phyloP scores from a whole-genome alignment of 106 monocot species.

The Dioscorea alata region DNA sequence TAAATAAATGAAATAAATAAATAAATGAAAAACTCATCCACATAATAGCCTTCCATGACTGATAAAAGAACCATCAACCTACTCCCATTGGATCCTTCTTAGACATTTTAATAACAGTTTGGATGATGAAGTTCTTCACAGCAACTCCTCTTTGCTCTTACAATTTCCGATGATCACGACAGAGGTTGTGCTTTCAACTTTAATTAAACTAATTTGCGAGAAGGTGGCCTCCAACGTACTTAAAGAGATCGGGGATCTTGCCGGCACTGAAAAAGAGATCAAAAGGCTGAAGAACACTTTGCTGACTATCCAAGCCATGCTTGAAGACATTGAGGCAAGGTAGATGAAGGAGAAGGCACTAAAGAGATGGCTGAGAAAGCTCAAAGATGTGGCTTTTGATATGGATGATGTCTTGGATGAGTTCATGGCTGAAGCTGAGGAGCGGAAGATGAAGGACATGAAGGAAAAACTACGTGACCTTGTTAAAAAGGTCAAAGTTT shows the following conservation, averaged over 20 bases:
- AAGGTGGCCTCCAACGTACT: conserved; percentile 1
- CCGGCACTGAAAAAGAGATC: conserved; percentile 12
- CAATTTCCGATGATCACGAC: neutral
- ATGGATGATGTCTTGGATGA: conserved; percentile 33
- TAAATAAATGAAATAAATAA: no score
- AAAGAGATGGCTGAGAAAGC: conserved; percentile 26
- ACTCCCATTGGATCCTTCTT: no score
- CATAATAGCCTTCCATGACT: no score
- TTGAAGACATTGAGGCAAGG: conserved; percentile 29
- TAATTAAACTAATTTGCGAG: conserved; percentile 5
- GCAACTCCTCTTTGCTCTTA: no score
- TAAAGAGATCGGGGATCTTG: conserved; percentile 1
- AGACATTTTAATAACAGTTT: no score
- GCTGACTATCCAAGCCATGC: conserved; percentile 13
- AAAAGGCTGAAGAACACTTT: conserved; percentile 19
- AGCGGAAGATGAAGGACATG: neutral
- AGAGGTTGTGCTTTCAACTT: neutral
- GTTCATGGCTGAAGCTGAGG: neutral
- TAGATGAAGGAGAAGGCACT: conserved; percentile 15
- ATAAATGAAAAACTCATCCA: no score
- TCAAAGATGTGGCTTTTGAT: conserved; percentile 27
- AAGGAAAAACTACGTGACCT: neutral
- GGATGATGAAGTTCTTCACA: no score
- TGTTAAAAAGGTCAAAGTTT: neutral
- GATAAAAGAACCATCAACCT: no score